Evolutionary conservation across 106 monocot genomes (phyloP).

Genomic region (Gastrodia elata): DNA sequence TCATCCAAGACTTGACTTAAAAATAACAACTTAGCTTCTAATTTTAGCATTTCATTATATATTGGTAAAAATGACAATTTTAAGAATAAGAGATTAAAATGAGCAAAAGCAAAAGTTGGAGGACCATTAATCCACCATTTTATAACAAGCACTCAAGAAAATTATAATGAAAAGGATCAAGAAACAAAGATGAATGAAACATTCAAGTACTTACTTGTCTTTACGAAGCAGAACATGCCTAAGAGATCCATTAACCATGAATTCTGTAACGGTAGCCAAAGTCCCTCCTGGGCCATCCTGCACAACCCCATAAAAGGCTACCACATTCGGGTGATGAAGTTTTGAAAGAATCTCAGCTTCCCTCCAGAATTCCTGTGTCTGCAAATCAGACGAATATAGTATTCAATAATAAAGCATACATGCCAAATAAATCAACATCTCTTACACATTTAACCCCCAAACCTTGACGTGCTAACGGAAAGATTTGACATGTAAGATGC

Average conservation of each 20-base stretch:
- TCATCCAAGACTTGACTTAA: no score
- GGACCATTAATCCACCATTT: no score
- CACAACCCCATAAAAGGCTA: constrained; percentile 90
- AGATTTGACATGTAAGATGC: no score
- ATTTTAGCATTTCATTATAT: no score
- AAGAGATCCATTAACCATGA: constrained; percentile 88
- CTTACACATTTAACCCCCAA: no score
- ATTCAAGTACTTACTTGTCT: constrained; percentile 42
- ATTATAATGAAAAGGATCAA: background rate
- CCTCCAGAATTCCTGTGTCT: constrained; percentile 87
- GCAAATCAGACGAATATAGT: constrained; percentile 5
- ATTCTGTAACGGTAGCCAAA: constrained; percentile 85
- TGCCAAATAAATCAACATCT: no score
- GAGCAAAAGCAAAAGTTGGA: no score
- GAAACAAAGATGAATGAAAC: background rate
- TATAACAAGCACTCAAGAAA: background rate
- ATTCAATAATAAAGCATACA: background rate
- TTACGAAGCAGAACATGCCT: constrained; percentile 65
- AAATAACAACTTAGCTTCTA: no score
- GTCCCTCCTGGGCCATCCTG: constrained; percentile 75
- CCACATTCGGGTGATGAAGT: constrained; percentile 93
- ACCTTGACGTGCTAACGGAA: no score
- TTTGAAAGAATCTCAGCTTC: constrained; percentile 87
- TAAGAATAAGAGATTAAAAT: no score
- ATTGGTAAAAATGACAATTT: no score